Conservation (phyloP, 148 eudicot genomes). For the Oxyria digyna region DNA sequence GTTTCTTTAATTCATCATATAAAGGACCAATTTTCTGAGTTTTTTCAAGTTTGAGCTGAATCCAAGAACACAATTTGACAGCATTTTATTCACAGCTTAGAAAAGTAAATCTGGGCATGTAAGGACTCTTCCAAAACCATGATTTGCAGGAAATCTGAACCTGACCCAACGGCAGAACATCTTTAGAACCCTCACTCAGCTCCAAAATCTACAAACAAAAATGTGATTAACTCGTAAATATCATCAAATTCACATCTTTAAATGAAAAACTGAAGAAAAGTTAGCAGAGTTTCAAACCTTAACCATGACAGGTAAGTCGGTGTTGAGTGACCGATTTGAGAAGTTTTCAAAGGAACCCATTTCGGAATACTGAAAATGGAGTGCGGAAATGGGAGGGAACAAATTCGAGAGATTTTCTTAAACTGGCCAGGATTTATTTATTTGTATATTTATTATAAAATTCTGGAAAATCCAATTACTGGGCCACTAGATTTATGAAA, state of each 20-base stretch:
- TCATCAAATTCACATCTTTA: not conserved
- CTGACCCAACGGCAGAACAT: slow-evolving; percentile 30
- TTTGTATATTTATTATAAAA: not conserved
- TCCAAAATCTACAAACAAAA: slow-evolving; percentile 14
- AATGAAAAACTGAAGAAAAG: not conserved
- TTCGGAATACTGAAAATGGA: not conserved
- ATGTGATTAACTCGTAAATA: not conserved
- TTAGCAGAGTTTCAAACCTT: slow-evolving; percentile 9
- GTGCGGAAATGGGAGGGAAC: not conserved
- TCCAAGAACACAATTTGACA: too few relatives aligned
- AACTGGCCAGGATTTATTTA: not conserved
- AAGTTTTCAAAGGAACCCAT: slow-evolving; percentile 21
- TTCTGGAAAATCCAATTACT: not conserved
- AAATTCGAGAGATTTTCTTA: not conserved
- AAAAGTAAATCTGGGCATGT: too few relatives aligned
- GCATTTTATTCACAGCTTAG: too few relatives aligned
- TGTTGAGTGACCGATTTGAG: slow-evolving; percentile 12
- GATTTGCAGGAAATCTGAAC: slow-evolving; percentile 5
- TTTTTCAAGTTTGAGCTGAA: too few relatives aligned
- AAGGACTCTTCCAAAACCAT: too few relatives aligned
- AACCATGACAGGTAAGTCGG: slow-evolving; percentile 25
- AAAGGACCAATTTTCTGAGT: too few relatives aligned
- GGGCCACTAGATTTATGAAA: not conserved
- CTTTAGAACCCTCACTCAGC: slow-evolving; percentile 15
- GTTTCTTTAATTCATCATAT: too few relatives aligned